Evolutionary conservation across 75 land plant species (phyloP).

Genomic region (Gnetum montanum): DNA sequence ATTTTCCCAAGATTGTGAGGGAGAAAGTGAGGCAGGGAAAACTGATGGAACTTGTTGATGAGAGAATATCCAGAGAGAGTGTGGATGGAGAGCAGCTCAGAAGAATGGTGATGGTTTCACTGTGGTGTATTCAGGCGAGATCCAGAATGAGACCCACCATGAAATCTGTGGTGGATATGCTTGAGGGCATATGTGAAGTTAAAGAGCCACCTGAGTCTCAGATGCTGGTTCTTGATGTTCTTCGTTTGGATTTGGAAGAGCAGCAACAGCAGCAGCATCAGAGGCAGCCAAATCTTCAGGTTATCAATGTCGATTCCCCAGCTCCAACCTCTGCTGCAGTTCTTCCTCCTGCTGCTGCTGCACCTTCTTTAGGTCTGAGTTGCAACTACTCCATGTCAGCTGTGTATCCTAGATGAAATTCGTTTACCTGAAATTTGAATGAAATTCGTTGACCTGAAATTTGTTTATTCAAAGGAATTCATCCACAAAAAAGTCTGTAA

Average conservation of each 20-base stretch:
- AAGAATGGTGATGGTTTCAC: constrained; percentile 29
- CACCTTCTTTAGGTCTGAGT: too few species aligned
- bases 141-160: constrained; percentile 45
- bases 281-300: too few species aligned
- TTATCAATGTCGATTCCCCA: too few species aligned
- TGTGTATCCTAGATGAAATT: too few species aligned
- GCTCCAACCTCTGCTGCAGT: too few species aligned
- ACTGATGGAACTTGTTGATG: constrained; percentile 49
- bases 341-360: too few species aligned
- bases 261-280: background rate
- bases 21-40: constrained; percentile 43
- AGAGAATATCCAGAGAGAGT: background rate
- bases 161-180: constrained; percentile 59
- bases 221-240: constrained; percentile 38
- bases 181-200: constrained; percentile 33
- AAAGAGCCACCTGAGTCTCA: constrained; percentile 41
- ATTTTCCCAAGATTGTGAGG: constrained; percentile 38
- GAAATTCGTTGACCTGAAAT: too few species aligned
- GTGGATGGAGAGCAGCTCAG: constrained; percentile 30
- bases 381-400: too few species aligned
- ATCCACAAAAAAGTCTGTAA: too few species aligned
- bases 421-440: too few species aligned
- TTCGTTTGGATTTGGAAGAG: background rate
- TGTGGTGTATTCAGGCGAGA: constrained; percentile 69
- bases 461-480: too few species aligned